Evolutionary conservation across 2,329 filamentous ascomycete species (phyloP), one percentile per base, ranked within the genome.

Genomic region (Beauveria asiatica): DNA sequence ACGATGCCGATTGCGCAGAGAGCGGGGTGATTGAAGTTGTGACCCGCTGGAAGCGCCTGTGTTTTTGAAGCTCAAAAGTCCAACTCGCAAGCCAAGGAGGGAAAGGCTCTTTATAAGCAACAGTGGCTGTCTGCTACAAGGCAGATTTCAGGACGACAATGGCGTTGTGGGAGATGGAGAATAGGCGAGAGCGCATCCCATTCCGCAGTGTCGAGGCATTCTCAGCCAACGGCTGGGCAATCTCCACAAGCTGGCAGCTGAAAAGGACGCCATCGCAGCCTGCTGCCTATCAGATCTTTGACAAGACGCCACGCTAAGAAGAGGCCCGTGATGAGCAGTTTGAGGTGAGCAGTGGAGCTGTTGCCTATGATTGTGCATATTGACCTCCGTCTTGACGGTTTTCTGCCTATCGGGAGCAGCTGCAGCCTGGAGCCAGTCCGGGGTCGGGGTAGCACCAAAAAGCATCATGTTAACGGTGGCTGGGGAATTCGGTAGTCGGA

Each of bases 211-310:
- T 42, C 33, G 23, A 42, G 33, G 55, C 45, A 25, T 50, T 50
- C 45, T 42, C 23, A 42, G 45, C 33, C 33, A 42, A 37, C 21
- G 17, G 27, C 44, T n/a, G 27, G 27, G 21, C 56, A 52, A 33
- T 41, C 39, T 52, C 56, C 56, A 51, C 56, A 44, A 13, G 48
- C 46, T 52, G 19, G 37, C n/a, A 59, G 56, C 56, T 59, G 48
- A 52, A 52, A 37, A 44, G 48, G 46, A 59, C 56, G 56, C 39
- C 39, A 21, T 59, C 56, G 27, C 48, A 10, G 48, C 25, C 19
- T 51, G 48, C 56, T 59, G 39, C 56, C 56, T 59, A 59, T 59
- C 46, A 49, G 23, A 37, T 13, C 10, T 4, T 11, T 9, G 16
- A 13, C 56, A 52, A 30, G 25, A 52, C 56, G 56, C 56, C 57